phyloP scores from a whole-genome alignment of 371 early-diverging fungal species.

The Furculomyces boomerangus region DNA sequence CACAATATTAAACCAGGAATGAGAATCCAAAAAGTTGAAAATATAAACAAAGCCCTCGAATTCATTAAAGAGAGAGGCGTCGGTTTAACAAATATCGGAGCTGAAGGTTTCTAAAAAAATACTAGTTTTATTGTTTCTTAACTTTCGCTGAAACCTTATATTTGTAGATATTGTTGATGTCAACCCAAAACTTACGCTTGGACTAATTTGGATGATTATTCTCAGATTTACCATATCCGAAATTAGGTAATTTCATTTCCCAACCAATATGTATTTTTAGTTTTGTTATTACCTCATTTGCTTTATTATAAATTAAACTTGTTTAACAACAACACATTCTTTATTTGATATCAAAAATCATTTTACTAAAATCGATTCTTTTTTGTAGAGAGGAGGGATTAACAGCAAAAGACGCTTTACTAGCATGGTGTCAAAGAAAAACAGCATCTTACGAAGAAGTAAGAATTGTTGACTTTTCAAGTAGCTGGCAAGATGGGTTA shows the following conservation, averaged over 20 bases:
- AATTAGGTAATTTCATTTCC: constrained; percentile 28
- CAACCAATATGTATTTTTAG: too few species aligned
- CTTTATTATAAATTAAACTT: too few species aligned
- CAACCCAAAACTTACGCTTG: constrained; percentile 88
- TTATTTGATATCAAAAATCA: not conserved
- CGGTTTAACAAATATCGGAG: constrained; percentile 82
- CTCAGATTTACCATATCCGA: constrained; percentile 87
- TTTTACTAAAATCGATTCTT: not conserved
- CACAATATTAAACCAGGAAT: constrained; percentile 78
- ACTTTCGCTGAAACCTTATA: not conserved
- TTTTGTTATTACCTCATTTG: too few species aligned
- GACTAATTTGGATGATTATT: constrained; percentile 97
- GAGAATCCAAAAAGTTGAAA: constrained; percentile 91
- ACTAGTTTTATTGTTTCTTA: not conserved
- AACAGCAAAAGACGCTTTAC: constrained; percentile 76
- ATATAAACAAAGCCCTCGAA: constrained; percentile 81
- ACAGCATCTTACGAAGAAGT: constrained; percentile 75
- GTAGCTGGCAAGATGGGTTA: constrained; percentile 87
- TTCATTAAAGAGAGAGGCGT: constrained; percentile 77
- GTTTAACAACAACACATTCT: too few species aligned
- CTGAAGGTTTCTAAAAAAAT: constrained; percentile 28
- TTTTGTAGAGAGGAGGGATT: constrained; percentile 66
- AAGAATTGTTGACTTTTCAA: constrained; percentile 67
- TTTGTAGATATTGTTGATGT: constrained; percentile 78
- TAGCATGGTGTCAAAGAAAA: constrained; percentile 93